These are phyloP conservation scores for Jaenimonas drosophilae DNA, from an alignment of 208 protist genomes.

Conservation along the genomic window DNA sequence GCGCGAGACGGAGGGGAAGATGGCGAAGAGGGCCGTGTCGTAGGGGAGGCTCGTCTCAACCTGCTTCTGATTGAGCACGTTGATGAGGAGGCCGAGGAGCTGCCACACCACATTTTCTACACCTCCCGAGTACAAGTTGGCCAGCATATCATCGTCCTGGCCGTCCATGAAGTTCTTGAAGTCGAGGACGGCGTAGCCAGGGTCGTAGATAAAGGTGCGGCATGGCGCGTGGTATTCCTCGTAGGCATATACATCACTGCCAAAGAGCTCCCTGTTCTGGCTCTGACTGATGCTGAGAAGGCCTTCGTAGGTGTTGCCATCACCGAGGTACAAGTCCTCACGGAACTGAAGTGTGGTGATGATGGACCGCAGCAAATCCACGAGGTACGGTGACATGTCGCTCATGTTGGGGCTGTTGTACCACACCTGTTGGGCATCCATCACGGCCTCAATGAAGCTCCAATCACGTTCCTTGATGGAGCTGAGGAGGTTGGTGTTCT, in stretches of 20 bases:
- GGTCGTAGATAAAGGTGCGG: neutral
- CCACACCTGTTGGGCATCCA: slow-evolving; percentile 4
- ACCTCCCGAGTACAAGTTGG: slow-evolving; percentile 1
- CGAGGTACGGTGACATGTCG: neutral
- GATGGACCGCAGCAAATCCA: slow-evolving; percentile 1
- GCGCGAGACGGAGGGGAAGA: too few species aligned
- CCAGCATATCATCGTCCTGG: neutral
- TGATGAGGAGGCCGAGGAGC: neutral
- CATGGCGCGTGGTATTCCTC: neutral
- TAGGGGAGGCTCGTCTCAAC: too few species aligned
- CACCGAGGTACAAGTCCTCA: slow-evolving; percentile 6
- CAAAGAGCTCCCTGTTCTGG: slow-evolving; percentile 5
- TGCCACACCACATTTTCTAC: slow-evolving; percentile 11
- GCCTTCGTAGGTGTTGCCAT: neutral
- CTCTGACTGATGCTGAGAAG: neutral
- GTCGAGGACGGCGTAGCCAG: slow-evolving; percentile 5
- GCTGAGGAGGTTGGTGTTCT: slow-evolving; percentile 5
- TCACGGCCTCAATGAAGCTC: neutral
- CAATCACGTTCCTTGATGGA: neutral
- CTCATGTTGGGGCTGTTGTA: neutral
- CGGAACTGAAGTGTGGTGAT: neutral
- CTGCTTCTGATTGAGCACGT: slow-evolving; percentile 7
- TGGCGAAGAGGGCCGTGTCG: too few species aligned
- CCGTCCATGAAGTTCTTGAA: neutral
- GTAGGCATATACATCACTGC: neutral